Evolutionary conservation across 441 rosid species (phyloP).

Genomic region (Brassica hybrid): DNA sequence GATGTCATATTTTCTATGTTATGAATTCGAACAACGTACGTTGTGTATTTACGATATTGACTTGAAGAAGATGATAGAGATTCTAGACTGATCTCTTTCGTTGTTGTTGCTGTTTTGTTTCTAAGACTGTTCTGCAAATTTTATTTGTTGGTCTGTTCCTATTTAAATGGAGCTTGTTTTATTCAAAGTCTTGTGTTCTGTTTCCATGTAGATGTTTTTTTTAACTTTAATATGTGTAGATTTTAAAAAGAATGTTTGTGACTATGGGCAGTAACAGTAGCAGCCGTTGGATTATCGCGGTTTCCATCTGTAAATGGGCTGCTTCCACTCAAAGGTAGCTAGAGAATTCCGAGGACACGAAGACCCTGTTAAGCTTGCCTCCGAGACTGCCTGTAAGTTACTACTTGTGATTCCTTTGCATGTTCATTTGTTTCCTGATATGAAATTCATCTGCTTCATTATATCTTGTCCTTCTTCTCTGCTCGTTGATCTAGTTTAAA

Average conservation of each 20-base stretch:
- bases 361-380: conserved; percentile 82
- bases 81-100: not conserved
- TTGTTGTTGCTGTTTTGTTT: not conserved
- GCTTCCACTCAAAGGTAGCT: conserved; percentile 75
- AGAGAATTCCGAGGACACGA: conserved; percentile 78
- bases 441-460: not conserved
- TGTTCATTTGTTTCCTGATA: conserved; percentile 14
- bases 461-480: not conserved
- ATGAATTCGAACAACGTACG: not conserved
- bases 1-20: not conserved
- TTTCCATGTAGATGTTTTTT: too few species aligned
- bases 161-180: not conserved
- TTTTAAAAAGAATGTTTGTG: conserved; percentile 25
- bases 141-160: not conserved
- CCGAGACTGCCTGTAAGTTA: conserved; percentile 88
- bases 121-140: not conserved
- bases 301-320: conserved; percentile 79
- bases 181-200: not conserved
- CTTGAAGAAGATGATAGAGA: conserved; percentile 22
- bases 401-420: conserved; percentile 5
- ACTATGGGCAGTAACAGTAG: conserved; percentile 28
- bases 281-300: conserved; percentile 6
- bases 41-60: not conserved
- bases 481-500: not conserved
- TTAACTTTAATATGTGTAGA: not conserved